Evolutionary conservation across 257 asterid species (phyloP).

Genomic region (Cynanchum wilfordii): DNA sequence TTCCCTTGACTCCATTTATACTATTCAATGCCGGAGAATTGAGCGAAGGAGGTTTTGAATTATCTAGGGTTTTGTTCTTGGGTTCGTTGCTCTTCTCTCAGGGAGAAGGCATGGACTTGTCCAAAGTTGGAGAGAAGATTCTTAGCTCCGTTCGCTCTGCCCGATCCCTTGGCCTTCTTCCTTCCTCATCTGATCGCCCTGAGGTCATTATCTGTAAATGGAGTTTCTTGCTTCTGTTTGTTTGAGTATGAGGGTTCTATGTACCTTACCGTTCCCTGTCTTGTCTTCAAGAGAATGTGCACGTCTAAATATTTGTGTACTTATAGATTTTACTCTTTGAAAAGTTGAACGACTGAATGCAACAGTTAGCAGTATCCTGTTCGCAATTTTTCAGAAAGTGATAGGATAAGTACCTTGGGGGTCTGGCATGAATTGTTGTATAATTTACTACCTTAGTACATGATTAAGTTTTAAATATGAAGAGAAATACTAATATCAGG

Average conservation of each 20-base stretch:
- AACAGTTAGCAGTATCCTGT: neutral
- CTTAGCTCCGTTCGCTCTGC: conserved; percentile 99
- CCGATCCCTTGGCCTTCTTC: conserved; percentile 88
- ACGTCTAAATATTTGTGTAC: neutral
- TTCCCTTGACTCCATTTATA: conserved; percentile 69
- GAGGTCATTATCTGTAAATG: conserved; percentile 42
- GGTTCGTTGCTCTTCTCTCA: conserved; percentile 89
- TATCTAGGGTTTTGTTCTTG: conserved; percentile 78
- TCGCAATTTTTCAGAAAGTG: neutral
- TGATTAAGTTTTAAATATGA: neutral
- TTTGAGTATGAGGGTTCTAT: neutral
- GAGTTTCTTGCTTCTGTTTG: neutral
- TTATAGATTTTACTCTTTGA: neutral
- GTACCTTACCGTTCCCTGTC: neutral
- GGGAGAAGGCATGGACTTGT: conserved; percentile 91
- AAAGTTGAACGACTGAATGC: neutral
- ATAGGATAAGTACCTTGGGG: neutral
- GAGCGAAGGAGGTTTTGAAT: conserved; percentile 78
- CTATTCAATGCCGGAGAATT: conserved; percentile 73
- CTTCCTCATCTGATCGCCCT: conserved; percentile 70
- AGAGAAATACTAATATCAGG: neutral
- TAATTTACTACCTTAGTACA: neutral
- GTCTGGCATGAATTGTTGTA: neutral
- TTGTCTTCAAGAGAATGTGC: neutral
- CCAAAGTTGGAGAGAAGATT: conserved; percentile 96